A percentile compares a stretch with the other conserved stretches of the same genome.
These are phyloP conservation scores for Chalciporus chontae DNA, from an alignment of 768 basidiomycete species.

Conservation along the genomic window DNA sequence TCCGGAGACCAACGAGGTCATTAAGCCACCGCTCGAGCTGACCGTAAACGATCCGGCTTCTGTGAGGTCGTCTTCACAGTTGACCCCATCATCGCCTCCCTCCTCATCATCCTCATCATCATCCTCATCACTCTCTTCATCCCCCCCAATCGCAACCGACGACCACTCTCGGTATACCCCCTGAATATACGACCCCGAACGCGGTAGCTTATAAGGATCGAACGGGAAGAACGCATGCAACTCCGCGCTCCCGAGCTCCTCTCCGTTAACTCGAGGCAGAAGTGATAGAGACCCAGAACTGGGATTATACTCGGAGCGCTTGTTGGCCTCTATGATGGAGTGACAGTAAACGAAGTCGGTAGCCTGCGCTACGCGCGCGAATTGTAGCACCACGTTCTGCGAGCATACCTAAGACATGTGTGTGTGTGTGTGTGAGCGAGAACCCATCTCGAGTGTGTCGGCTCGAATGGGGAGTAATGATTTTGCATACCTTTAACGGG, in stretches of 20 bases:
- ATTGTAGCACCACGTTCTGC: slow-evolving; percentile 85
- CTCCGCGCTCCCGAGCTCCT: slow-evolving; percentile 51
- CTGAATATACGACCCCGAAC: slow-evolving; percentile 73
- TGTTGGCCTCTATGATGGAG: slow-evolving; percentile 87
- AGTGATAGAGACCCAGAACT: slow-evolving; percentile 19
- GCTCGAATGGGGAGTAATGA: too few species aligned
- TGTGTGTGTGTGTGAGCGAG: too few species aligned
- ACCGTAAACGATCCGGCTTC: not conserved
- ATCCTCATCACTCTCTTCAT: slow-evolving; percentile 69
- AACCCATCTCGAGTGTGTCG: not conserved
- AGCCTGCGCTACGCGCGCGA: slow-evolving; percentile 87
- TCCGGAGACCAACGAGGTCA: slow-evolving; percentile 4
- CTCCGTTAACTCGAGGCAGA: slow-evolving; percentile 25
- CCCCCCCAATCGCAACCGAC: slow-evolving; percentile 65
- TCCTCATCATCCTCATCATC: slow-evolving; percentile 49
- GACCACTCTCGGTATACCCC: slow-evolving; percentile 89
- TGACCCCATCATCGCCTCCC: slow-evolving; percentile 26
- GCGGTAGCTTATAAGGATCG: slow-evolving; percentile 90
- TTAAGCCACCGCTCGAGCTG: slow-evolving; percentile 1
- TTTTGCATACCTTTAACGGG: slow-evolving; percentile 70
- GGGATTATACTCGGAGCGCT: slow-evolving; percentile 53
- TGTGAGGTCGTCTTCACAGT: not conserved
- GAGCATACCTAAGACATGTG: slow-evolving; percentile 77
- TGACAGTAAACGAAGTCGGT: slow-evolving; percentile 94
- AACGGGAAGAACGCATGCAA: slow-evolving; percentile 97